Conservation (phyloP, 495 filamentous ascomycete genomes). For the Daldinia childiae region DNA sequence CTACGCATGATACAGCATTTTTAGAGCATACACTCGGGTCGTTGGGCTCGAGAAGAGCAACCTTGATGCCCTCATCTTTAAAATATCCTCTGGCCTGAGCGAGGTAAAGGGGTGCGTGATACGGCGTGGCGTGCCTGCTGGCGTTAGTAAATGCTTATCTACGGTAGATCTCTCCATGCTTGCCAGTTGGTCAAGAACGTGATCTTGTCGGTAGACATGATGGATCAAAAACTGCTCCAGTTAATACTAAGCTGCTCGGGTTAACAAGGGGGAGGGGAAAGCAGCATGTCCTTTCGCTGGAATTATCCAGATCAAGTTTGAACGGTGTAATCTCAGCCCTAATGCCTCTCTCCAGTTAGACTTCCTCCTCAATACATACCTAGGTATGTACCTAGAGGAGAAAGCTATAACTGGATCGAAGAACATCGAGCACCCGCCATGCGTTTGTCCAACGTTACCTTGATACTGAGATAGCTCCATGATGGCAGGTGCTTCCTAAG, state of each 20-base stretch:
- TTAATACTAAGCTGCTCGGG: slow-evolving; percentile 45
- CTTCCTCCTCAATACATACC: slow-evolving; percentile 9
- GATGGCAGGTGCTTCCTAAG: slow-evolving; percentile 31
- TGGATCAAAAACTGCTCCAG: slow-evolving; percentile 53
- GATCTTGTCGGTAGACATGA: slow-evolving; percentile 78
- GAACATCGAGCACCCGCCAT: slow-evolving; percentile 67
- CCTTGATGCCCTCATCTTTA: slow-evolving; percentile 73
- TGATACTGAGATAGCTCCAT: slow-evolving; percentile 46
- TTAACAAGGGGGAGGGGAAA: slow-evolving; percentile 56
- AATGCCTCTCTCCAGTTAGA: slow-evolving; percentile 33
- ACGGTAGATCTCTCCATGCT: slow-evolving; percentile 26
- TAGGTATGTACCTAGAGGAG: background rate
- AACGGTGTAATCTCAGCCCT: slow-evolving; percentile 46
- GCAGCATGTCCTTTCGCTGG: slow-evolving; percentile 84
- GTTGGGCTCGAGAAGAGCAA: slow-evolving; percentile 75
- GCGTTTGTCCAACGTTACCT: slow-evolving; percentile 54
- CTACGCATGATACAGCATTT: background rate
- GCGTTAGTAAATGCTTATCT: slow-evolving; percentile 33
- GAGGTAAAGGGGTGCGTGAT: slow-evolving; percentile 76
- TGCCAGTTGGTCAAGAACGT: slow-evolving; percentile 80
- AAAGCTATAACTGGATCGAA: slow-evolving; percentile 26
- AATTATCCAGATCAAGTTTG: slow-evolving; percentile 87
- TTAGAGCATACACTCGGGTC: slow-evolving; percentile 63
- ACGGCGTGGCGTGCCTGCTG: slow-evolving; percentile 75
- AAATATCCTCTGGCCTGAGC: slow-evolving; percentile 76